phyloP scores from a whole-genome alignment of 768 basidiomycete species.

The Cystobasidium tubakii region DNA sequence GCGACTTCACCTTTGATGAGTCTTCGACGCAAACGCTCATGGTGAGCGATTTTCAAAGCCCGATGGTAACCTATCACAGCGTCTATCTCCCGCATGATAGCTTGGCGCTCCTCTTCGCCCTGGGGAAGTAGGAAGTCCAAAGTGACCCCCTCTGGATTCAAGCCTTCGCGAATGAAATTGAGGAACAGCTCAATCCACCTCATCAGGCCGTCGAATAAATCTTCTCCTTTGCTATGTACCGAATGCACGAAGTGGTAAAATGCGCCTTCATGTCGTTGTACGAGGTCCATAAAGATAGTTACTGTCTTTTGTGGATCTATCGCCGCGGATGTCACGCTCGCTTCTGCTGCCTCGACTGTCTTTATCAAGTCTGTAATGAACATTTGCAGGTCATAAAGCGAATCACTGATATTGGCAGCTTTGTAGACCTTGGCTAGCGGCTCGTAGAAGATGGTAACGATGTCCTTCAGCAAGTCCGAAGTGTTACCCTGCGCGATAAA shows the following conservation, averaged over 20 bases:
- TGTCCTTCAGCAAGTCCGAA: conserved; percentile 90
- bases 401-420: conserved; percentile 94
- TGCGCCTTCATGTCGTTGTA: conserved; percentile 85
- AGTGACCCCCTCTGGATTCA: conserved; percentile 61
- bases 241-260: conserved; percentile 98
- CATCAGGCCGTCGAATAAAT: conserved; percentile 88
- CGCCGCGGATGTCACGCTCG: conserved; percentile 53
- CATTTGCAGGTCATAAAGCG: conserved; percentile 78
- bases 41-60: conserved; percentile 83
- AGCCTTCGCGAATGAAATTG: conserved; percentile 78
- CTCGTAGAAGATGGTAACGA: conserved; percentile 96
- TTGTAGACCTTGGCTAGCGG: conserved; percentile 95
- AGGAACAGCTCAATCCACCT: conserved; percentile 94
- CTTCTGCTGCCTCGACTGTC: conserved; percentile 87
- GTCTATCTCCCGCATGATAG: conserved; percentile 79
- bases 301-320: conserved; percentile 80
- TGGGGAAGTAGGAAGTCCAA: conserved; percentile 88
- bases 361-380: conserved; percentile 91
- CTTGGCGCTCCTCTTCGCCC: conserved; percentile 65
- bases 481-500: conserved; percentile 69
- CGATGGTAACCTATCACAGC: conserved; percentile 86
- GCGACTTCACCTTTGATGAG: conserved; percentile 59
- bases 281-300: conserved; percentile 84
- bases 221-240: conserved; percentile 92
- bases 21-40: conserved; percentile 79